phyloP scores from a whole-genome alignment of 225 moss, liverwort and hornwort species.

The Polytrichum commune region DNA sequence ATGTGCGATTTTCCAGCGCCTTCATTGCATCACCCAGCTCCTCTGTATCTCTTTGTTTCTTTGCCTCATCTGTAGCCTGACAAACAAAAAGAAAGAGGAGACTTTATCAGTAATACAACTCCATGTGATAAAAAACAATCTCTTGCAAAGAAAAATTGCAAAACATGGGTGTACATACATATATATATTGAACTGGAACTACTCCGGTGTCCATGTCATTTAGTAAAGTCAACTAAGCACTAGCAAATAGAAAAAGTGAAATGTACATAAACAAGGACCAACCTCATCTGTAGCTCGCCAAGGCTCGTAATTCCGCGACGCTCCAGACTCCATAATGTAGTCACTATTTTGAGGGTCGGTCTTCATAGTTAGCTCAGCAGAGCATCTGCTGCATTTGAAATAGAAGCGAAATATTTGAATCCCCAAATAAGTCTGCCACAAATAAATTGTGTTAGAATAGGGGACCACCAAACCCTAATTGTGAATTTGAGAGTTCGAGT shows the following conservation, averaged over 20 bases:
- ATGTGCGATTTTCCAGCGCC: slow-evolving; percentile 80
- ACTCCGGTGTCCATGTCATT: too few relatives aligned
- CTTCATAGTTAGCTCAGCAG: slow-evolving; percentile 84
- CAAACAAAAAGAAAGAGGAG: slow-evolving; percentile 8
- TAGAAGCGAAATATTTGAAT: slow-evolving; percentile 85
- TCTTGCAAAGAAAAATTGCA: too few relatives aligned
- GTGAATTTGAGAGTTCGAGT: not conserved
- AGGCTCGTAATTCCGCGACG: slow-evolving; percentile 86
- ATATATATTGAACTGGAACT: too few relatives aligned
- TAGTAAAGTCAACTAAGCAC: too few relatives aligned
- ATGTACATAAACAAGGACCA: not conserved
- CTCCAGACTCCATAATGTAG: slow-evolving; percentile 84
- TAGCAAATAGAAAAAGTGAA: too few relatives aligned
- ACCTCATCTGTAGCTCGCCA: slow-evolving; percentile 97
- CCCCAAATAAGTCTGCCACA: slow-evolving; percentile 72
- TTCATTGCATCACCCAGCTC: slow-evolving; percentile 92
- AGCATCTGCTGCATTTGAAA: slow-evolving; percentile 82
- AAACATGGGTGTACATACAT: too few relatives aligned
- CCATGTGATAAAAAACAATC: too few relatives aligned
- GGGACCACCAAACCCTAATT: not conserved
- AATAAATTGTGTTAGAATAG: not conserved
- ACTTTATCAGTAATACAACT: too few relatives aligned
- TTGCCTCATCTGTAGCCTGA: slow-evolving; percentile 81
- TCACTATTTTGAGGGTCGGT: slow-evolving; percentile 91
- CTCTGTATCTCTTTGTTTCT: slow-evolving; percentile 72